Conservation (phyloP, 202 grass and related monocot species). For the Schoenoplectus tabernaemontani region DNA sequence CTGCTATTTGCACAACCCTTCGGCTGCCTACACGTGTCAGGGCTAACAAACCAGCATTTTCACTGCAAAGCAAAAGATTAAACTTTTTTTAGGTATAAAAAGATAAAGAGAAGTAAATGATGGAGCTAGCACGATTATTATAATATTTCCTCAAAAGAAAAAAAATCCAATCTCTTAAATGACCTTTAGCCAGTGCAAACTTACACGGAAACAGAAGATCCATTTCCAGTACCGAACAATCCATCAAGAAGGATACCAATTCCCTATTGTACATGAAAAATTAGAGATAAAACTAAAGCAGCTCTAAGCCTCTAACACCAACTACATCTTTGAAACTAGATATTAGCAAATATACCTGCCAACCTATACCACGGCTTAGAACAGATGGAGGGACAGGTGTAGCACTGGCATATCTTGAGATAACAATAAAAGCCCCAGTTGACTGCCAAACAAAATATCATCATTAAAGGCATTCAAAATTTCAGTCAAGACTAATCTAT, state of each 20-base stretch:
- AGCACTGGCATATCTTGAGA: slow-evolving; percentile 90
- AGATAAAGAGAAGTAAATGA: not conserved
- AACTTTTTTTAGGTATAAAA: not conserved
- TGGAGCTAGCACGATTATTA: not conserved
- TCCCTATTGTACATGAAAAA: slow-evolving; percentile 41
- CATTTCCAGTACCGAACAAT: slow-evolving; percentile 89
- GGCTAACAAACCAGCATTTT: slow-evolving; percentile 93
- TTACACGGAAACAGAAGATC: slow-evolving; percentile 90
- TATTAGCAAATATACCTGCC: slow-evolving; percentile 53
- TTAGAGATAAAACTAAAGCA: not conserved
- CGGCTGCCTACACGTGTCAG: slow-evolving; percentile 90
- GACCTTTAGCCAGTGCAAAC: not conserved
- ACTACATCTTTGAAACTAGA: not conserved
- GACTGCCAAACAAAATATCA: slow-evolving; percentile 34
- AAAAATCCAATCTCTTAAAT: not conserved
- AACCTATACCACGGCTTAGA: slow-evolving; percentile 92
- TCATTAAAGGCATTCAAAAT: not conserved
- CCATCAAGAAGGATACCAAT: slow-evolving; percentile 94
- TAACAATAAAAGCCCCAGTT: slow-evolving; percentile 86
- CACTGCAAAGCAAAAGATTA: slow-evolving; percentile 35
- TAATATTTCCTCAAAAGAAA: not conserved
- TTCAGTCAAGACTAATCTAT: not conserved
- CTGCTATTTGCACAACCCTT: slow-evolving; percentile 92
- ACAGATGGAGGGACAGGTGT: slow-evolving; percentile 86
- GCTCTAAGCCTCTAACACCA: not conserved